A percentile compares a stretch with the other conserved stretches of the same genome.
Conservation (phyloP, 140 eudicot species). For the Senecio squalidus region DNA sequence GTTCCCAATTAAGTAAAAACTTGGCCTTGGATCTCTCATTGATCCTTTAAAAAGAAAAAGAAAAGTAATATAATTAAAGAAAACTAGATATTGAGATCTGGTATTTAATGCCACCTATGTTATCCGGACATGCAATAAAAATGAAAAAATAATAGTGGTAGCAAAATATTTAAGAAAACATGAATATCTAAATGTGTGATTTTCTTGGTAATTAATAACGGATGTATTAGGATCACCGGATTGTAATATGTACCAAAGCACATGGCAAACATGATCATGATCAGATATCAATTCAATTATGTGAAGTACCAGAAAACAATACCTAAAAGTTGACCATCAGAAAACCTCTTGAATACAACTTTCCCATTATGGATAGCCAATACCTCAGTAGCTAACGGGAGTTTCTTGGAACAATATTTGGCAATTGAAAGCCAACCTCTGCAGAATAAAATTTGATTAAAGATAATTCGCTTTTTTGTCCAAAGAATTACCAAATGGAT, state of each 20-base stretch:
- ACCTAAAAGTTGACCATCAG: constrained; percentile 50
- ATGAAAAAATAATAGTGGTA: not conserved
- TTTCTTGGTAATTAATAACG: not conserved
- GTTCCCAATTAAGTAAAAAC: constrained; percentile 32
- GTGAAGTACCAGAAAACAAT: constrained; percentile 11
- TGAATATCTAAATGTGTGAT: too few species aligned
- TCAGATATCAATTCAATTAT: not conserved
- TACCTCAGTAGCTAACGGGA: constrained; percentile 67
- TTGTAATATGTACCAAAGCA: constrained; percentile 16
- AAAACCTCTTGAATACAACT: constrained; percentile 63
- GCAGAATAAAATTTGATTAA: not conserved
- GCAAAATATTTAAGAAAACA: too few species aligned
- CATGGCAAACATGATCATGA: constrained; percentile 26
- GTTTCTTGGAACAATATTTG: constrained; percentile 73
- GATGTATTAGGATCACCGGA: constrained; percentile 1
- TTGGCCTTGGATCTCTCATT: constrained; percentile 71
- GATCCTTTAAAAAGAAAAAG: constrained; percentile 22
- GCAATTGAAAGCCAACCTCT: constrained; percentile 73
- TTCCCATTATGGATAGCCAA: constrained; percentile 78
- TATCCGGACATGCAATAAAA: constrained; percentile 10
- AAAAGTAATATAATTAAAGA: constrained; percentile 6
- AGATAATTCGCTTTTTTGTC: not conserved
- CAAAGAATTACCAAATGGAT: not conserved
- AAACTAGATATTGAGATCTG: constrained; percentile 13
- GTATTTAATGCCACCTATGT: constrained; percentile 9